Evolutionary conservation across 176 grass and related monocot genomes (phyloP).

Genomic region (maize (Zea mays)): Zm-B73-REFERENCE-NAM-5.0 NC_050105.1:97333501-97334000

Average conservation of each 20-base stretch:
- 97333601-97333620: slow-evolving; percentile 24
- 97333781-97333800: background rate
- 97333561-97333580: slow-evolving; percentile 45
- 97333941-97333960: too few species aligned
- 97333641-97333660: background rate
- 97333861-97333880: too few species aligned
- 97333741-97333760: background rate
- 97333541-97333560: slow-evolving; percentile 38
- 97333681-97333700: background rate
- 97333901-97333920: too few species aligned
- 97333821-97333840: background rate
- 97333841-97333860: too few species aligned
- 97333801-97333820: background rate
- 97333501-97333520: slow-evolving; percentile 43
- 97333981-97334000: too few species aligned
- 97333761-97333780: background rate
- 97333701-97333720: background rate
- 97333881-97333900: too few species aligned
- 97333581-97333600: slow-evolving; percentile 38
- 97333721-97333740: slow-evolving; percentile 6
- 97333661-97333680: background rate
- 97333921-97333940: too few species aligned
- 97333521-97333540: slow-evolving; percentile 38
- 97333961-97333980: too few species aligned
- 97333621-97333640: slow-evolving; percentile 31